Evolutionary conservation across 2,329 filamentous ascomycete genomes (phyloP), one percentile per base, ranked within the genome.

Genomic region (Cladophialophora exuberans): DNA sequence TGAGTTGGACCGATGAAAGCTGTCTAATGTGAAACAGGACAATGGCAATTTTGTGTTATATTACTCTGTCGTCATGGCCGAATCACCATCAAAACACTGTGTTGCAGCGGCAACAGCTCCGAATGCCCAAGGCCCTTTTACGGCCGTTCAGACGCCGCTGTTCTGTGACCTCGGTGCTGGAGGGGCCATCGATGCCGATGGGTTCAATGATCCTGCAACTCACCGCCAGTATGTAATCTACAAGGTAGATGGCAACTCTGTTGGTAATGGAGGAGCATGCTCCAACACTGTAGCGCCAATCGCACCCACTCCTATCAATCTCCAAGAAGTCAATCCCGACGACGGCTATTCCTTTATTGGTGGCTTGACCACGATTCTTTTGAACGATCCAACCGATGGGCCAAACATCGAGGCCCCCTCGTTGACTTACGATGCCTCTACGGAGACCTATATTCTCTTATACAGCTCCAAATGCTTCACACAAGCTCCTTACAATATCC

Each of bases 231-330:
- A 85, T 65, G 74, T 88, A 3, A 70, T 81, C 13, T 88, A 85
- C 72, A 88, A 88, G 68, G 73, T 87, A n/a, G 85, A 88, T 67
- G 84, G 84, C 33, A 87, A 86, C 68, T 74, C 73, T 53, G 68
- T 79, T 20, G 74, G 75, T 15, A 62, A 73, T 54, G 75, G 76
- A 33, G 78, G 77, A 1, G 67, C 71, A 52, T 79, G 78, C 64
- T 71, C 71, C 42, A 74, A 76, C 55, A 79, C 77, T 59, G 52
- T 69, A 17, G 57, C 64, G 1, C 71, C 71, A 0, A 54, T 69
- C 1, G 64, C 67, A 6, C 49, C 65, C 4, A 75, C 73, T 0
- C 73, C 73, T 0, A 67, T 75, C 20, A 60, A 74, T 73, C 60
- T 75, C 3, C 73, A 75, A 52, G 67, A 68, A 43, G 68, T 75